Evolutionary conservation across 2,329 filamentous ascomycete species (phyloP).

Genomic region (Aureobasidium musti): DNA sequence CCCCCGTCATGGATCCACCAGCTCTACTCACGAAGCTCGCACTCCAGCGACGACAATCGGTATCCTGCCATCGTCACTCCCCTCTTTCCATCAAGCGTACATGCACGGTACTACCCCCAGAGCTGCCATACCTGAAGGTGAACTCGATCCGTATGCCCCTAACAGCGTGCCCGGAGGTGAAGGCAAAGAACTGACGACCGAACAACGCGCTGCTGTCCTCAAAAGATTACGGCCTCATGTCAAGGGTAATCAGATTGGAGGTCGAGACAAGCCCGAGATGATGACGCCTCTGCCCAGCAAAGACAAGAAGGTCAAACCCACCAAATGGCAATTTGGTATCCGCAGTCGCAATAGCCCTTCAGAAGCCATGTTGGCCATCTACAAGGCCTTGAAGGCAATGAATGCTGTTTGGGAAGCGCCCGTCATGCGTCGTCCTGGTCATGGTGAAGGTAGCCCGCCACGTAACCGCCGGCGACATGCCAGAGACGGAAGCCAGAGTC

Average conservation of each 20-base stretch:
- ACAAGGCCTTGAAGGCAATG: conserved; percentile 84
- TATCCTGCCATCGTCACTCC: conserved; percentile 86
- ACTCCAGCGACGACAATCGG: conserved; percentile 74
- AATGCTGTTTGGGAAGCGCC: conserved; percentile 81
- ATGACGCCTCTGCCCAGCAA: conserved; percentile 56
- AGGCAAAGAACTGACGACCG: conserved; percentile 48
- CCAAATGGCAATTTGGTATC: conserved; percentile 98
- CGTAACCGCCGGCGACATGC: conserved; percentile 37
- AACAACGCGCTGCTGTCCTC: conserved; percentile 77
- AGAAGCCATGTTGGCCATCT: conserved; percentile 92
- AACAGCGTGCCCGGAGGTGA: conserved; percentile 34
- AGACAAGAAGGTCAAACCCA: conserved; percentile 66
- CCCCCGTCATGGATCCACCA: conserved; percentile 49
- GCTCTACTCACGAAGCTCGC: conserved; percentile 45
- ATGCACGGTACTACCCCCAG: conserved; percentile 66
- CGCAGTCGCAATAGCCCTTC: conserved; percentile 90
- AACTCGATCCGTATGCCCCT: conserved; percentile 52
- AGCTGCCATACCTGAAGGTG: conserved; percentile 48
- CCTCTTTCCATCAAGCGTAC: conserved; percentile 85
- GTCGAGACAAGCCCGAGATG: conserved; percentile 51
- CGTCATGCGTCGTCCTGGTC: conserved; percentile 43
- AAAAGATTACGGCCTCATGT: conserved; percentile 84
- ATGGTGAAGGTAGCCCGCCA: conserved; percentile 42
- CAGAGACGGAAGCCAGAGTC: conserved; percentile 37
- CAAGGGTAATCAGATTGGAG: conserved; percentile 51